A percentile compares a stretch with the other conserved stretches of the same genome.
Evolutionary conservation across 106 monocot genomes (phyloP).

Genomic region (Phalaenopsis equestris): DNA sequence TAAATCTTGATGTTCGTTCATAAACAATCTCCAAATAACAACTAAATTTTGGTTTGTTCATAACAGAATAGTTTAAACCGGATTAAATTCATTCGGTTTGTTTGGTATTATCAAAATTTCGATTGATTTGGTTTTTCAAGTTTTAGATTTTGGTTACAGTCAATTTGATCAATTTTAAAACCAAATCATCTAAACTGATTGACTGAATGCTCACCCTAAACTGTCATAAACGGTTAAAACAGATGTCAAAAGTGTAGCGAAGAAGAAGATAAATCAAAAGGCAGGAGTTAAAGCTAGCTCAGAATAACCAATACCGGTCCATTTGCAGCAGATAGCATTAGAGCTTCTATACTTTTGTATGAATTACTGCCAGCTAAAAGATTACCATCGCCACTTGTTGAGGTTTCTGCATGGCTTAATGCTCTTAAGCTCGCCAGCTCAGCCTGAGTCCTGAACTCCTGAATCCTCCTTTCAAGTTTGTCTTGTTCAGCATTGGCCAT

Average conservation of each 20-base stretch:
- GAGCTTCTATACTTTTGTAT: slow-evolving; percentile 78
- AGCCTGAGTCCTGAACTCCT: slow-evolving; percentile 86
- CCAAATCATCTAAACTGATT: no score
- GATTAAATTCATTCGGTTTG: no score
- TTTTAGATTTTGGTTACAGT: no score
- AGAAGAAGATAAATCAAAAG: not conserved
- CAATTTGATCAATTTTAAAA: no score
- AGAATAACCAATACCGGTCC: slow-evolving; percentile 54
- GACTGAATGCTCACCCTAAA: no score
- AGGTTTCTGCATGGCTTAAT: slow-evolving; percentile 42
- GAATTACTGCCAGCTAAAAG: slow-evolving; percentile 72
- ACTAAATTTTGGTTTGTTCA: no score
- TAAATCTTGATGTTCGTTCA: no score
- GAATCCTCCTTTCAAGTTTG: slow-evolving; percentile 92
- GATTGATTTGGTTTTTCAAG: no score
- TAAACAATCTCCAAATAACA: no score
- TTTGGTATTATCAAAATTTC: no score
- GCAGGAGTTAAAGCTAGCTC: not conserved
- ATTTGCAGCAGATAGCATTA: slow-evolving; percentile 81
- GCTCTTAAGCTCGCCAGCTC: slow-evolving; percentile 68
- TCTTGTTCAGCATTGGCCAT: slow-evolving; percentile 85
- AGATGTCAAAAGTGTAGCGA: not conserved
- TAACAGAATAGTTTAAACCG: no score
- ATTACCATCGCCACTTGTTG: slow-evolving; percentile 75
- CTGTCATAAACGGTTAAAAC: not conserved